These are phyloP conservation scores for Volvox africanus DNA, from an alignment of 139 green algal species.

Conservation along the genomic window DNA sequence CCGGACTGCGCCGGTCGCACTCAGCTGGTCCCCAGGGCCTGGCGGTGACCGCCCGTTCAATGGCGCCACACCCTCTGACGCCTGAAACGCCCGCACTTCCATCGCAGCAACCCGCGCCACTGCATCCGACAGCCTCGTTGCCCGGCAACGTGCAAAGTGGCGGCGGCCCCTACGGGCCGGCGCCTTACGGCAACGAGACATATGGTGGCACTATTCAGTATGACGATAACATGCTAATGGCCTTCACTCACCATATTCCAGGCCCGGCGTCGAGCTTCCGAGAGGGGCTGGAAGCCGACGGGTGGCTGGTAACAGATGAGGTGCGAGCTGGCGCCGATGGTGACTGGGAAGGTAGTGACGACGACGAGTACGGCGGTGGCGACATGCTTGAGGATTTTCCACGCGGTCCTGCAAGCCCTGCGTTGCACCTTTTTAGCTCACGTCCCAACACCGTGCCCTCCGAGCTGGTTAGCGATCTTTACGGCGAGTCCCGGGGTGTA, in stretches of 20 bases:
- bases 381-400: conserved; percentile 2
- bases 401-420: conserved; percentile 11
- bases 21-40: background rate
- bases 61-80: conserved; percentile 36
- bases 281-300: background rate
- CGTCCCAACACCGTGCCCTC: conserved; percentile 27
- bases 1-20: conserved; percentile 6
- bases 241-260: conserved; percentile 32
- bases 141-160: background rate
- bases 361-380: background rate
- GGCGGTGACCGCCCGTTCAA: conserved; percentile 10
- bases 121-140: background rate
- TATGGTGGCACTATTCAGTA: conserved; percentile 21
- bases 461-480: background rate
- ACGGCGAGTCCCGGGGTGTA: background rate
- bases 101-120: background rate
- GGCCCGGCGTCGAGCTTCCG: conserved; percentile 5
- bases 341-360: background rate
- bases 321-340: no score
- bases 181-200: conserved; percentile 30
- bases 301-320: background rate
- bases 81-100: background rate
- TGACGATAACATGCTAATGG: conserved; percentile 19
- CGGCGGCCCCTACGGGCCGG: background rate
- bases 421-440: conserved; percentile 25